These are phyloP conservation scores for Picochlorum sp. DNA, from an alignment of 139 green algal genomes.

Conservation along the genomic window DNA sequence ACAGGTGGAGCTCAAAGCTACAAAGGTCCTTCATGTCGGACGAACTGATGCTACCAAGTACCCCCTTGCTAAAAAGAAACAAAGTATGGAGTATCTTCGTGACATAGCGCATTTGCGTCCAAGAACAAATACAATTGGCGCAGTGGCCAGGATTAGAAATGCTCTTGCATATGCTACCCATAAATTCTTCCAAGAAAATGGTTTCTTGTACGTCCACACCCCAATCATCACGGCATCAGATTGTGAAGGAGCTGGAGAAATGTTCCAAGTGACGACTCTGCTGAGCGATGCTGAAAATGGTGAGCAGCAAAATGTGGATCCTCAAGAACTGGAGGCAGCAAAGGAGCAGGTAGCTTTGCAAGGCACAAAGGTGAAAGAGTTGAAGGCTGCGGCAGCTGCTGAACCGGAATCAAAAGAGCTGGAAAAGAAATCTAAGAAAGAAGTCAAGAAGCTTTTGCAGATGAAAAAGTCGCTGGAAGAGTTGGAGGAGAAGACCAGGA, in stretches of 20 bases:
- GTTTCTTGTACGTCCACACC: conserved; percentile 97
- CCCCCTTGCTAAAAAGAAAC: conserved; percentile 96
- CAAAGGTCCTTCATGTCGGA: conserved; percentile 70
- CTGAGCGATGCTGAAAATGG: conserved; percentile 23
- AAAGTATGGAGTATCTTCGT: conserved; percentile 86
- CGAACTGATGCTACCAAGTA: conserved; percentile 74
- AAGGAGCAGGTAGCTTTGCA: conserved; percentile 31
- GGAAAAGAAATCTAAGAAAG: conserved; percentile 11
- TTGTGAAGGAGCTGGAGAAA: conserved; percentile 96
- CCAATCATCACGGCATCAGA: conserved; percentile 91
- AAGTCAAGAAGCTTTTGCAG: conserved; percentile 35
- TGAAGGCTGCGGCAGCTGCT: conserved; percentile 45
- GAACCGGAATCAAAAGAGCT: conserved; percentile 11
- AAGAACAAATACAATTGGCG: conserved; percentile 93
- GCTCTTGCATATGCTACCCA: conserved; percentile 92
- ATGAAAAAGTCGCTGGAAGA: conserved; percentile 57
- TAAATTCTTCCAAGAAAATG: conserved; percentile 84
- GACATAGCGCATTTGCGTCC: conserved; percentile 85
- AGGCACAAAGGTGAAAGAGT: conserved; percentile 57
- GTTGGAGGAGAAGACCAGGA: conserved; percentile 35
- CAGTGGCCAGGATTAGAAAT: conserved; percentile 90
- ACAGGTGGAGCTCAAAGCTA: conserved; percentile 74
- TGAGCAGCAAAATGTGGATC: conserved; percentile 4
- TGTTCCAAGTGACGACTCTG: conserved; percentile 94
- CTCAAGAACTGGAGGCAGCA: conserved; percentile 37